Percentiles rank a stretch among this genome's conserved stretches.
Conservation (phyloP, 2,329 filamentous ascomycete genomes). For the Xylariaceae sp. region DNA sequence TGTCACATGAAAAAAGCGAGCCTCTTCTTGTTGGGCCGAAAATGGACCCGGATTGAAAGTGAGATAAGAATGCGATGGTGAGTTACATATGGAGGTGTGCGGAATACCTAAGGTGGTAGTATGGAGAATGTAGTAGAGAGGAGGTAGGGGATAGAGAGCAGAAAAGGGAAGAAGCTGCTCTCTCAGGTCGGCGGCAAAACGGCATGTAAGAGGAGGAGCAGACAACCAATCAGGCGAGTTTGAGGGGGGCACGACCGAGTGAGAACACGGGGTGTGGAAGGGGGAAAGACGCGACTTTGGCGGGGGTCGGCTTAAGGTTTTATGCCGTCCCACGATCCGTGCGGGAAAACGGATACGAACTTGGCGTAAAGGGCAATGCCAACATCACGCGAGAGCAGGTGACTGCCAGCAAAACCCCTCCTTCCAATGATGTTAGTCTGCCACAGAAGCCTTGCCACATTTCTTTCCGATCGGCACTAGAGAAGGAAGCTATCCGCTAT, state of each 20-base stretch:
- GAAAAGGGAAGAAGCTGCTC: conserved; percentile 9
- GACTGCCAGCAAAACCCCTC: conserved; percentile 8
- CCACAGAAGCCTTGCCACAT: conserved; percentile 18
- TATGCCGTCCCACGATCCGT: neutral
- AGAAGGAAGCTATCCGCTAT: neutral
- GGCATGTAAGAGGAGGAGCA: neutral
- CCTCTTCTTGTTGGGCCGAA: neutral
- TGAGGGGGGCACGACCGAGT: conserved; percentile 8
- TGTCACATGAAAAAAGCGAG: neutral
- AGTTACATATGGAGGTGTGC: neutral
- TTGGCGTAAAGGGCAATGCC: conserved; percentile 7
- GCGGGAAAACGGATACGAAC: neutral
- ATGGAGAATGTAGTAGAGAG: neutral
- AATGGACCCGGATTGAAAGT: neutral
- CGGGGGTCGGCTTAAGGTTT: conserved; percentile 4
- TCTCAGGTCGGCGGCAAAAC: conserved; percentile 8
- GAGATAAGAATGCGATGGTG: neutral
- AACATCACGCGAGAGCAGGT: conserved; percentile 25
- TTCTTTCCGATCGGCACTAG: neutral
- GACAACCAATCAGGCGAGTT: conserved; percentile 4
- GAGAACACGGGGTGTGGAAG: conserved; percentile 2
- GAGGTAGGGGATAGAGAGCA: conserved; percentile 2
- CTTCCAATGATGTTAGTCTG: conserved; percentile 4
- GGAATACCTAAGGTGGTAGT: too few species aligned
- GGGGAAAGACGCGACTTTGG: conserved; percentile 22